phyloP scores from a whole-genome alignment of 1,284 basidiomycete species.

The Trametes pubescens region DNA sequence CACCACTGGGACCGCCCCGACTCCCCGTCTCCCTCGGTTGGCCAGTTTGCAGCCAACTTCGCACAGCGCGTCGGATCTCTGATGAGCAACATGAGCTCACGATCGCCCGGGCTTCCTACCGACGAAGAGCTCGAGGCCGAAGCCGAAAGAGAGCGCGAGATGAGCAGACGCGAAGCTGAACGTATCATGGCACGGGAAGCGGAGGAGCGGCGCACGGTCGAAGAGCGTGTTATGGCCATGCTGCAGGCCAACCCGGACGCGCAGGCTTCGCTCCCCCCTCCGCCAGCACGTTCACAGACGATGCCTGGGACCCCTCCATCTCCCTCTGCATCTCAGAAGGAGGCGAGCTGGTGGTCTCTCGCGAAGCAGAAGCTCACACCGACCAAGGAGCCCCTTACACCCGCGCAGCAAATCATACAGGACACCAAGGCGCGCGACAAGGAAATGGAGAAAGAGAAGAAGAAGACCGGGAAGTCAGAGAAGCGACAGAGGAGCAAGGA shows the following conservation, averaged over 20 bases:
- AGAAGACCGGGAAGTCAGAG: constrained; percentile 50
- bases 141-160: constrained; percentile 75
- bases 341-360: constrained; percentile 69
- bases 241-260: constrained; percentile 53
- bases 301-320: constrained; percentile 60
- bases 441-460: constrained; percentile 54
- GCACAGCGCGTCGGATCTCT: constrained; percentile 74
- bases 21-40: constrained; percentile 71
- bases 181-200: constrained; percentile 75
- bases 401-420: constrained; percentile 79
- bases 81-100: constrained; percentile 58
- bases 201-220: constrained; percentile 67
- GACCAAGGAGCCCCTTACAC: constrained; percentile 77
- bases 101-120: constrained; percentile 59
- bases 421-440: constrained; percentile 75
- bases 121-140: constrained; percentile 83
- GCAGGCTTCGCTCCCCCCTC: constrained; percentile 49
- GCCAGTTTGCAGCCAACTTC: constrained; percentile 73
- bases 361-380: constrained; percentile 80
- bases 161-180: constrained; percentile 77
- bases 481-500: constrained; percentile 45
- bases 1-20: constrained; percentile 57
- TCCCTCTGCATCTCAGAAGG: constrained; percentile 68
- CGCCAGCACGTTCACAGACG: constrained; percentile 63
- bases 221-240: constrained; percentile 79